phyloP scores from a whole-genome alignment of 495 filamentous ascomycete genomes.

The Talaromyces wortmannii region DNA sequence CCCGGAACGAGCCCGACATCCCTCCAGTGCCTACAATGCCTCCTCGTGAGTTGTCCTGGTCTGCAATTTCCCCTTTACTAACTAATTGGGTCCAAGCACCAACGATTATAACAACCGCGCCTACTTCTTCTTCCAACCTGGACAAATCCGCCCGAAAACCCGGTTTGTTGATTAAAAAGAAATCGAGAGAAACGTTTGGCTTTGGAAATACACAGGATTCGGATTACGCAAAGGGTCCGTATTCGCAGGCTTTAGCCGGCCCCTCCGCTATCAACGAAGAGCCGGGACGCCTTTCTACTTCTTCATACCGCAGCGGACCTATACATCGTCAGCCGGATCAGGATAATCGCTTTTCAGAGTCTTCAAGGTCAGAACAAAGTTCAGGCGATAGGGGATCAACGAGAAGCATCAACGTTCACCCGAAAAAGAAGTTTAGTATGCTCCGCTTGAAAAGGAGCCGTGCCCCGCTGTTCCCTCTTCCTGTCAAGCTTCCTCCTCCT shows the following conservation, averaged over 20 bases:
- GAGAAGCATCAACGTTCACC: slow-evolving; percentile 54
- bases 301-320: slow-evolving; percentile 49
- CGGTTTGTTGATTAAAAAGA: slow-evolving; percentile 10
- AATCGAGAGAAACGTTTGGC: background rate
- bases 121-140: slow-evolving; percentile 61
- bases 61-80: background rate
- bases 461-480: slow-evolving; percentile 80
- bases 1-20: slow-evolving; percentile 53
- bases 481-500: slow-evolving; percentile 49
- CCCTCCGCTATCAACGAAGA: slow-evolving; percentile 58
- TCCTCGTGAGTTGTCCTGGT: slow-evolving; percentile 47
- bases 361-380: slow-evolving; percentile 84
- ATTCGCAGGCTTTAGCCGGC: slow-evolving; percentile 1
- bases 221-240: background rate
- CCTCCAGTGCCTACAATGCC: slow-evolving; percentile 73
- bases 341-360: slow-evolving; percentile 75
- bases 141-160: slow-evolving; percentile 25
- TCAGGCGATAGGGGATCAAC: slow-evolving; percentile 66
- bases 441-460: slow-evolving; percentile 77
- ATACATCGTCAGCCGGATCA: slow-evolving; percentile 60
- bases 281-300: slow-evolving; percentile 50
- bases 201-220: background rate
- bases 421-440: slow-evolving; percentile 69
- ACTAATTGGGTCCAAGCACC: slow-evolving; percentile 50
- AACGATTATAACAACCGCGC: slow-evolving; percentile 88